phyloP scores from a whole-genome alignment of 129 eudicot species.

The Solidago caesia region DNA sequence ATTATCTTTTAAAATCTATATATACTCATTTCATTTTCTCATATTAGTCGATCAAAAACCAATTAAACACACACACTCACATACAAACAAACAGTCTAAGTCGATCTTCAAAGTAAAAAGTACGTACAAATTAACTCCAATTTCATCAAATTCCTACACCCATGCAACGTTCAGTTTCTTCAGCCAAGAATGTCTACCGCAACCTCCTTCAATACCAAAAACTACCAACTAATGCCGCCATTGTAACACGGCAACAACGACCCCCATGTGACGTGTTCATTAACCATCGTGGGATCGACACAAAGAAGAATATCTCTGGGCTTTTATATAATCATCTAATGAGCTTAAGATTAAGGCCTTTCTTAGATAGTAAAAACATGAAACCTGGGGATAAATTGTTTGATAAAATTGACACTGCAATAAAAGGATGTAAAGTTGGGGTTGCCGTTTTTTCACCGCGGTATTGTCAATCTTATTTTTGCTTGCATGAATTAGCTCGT shows the following conservation, averaged over 20 bases:
- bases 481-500: constrained; percentile 70
- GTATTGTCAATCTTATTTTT: constrained; percentile 80
- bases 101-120: neutral
- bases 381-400: constrained; percentile 78
- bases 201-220: constrained; percentile 34
- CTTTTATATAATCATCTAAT: constrained; percentile 52
- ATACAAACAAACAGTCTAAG: neutral
- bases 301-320: constrained; percentile 68
- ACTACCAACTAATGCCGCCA: constrained; percentile 7
- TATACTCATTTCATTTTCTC: constrained; percentile 23
- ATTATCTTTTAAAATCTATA: constrained; percentile 22
- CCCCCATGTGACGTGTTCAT: constrained; percentile 75
- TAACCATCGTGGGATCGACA: constrained; percentile 83
- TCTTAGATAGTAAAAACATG: constrained; percentile 79
- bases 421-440: constrained; percentile 55
- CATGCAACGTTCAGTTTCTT: constrained; percentile 68
- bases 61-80: neutral
- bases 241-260: constrained; percentile 7
- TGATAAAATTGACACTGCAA: constrained; percentile 53
- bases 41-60: neutral
- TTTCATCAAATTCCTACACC: neutral
- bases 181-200: constrained; percentile 32
- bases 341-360: constrained; percentile 49
- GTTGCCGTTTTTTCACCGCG: constrained; percentile 75
- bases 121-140: neutral